Percentiles rank a stretch among this genome's conserved stretches.
phyloP scores from a whole-genome alignment of 257 asterid species.

The Solanum chmielewskii region DNA sequence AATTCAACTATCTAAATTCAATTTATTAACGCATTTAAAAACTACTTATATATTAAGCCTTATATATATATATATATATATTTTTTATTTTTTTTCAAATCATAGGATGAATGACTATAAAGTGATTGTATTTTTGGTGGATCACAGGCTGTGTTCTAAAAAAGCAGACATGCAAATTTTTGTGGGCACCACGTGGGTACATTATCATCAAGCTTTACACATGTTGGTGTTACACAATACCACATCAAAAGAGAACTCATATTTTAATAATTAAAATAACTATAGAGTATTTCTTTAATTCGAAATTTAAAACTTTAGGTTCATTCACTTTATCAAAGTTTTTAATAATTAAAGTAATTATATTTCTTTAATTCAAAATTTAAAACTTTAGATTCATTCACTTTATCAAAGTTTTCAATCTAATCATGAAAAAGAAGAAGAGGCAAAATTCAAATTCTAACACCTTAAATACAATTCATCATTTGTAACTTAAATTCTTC shows the following conservation, averaged over 20 bases:
- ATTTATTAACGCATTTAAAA: background rate
- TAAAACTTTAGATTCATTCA: background rate
- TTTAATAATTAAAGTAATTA: background rate
- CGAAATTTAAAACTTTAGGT: background rate
- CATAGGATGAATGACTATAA: background rate
- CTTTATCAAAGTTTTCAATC: background rate
- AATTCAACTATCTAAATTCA: rapidly evolving
- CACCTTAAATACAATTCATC: background rate
- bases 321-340: background rate
- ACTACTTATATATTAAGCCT: background rate
- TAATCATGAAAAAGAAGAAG: background rate
- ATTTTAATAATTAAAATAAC: background rate
- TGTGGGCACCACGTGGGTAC: background rate
- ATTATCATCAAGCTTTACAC: background rate
- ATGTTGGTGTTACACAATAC: background rate
- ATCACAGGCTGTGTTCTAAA: background rate
- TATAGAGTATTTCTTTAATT: background rate
- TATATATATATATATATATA: no score
- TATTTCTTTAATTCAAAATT: background rate
- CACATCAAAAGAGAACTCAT: background rate
- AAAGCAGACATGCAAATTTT: background rate
- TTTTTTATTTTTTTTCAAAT: no score
- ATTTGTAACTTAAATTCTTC: background rate
- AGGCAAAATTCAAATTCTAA: background rate
- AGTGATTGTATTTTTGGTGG: background rate